Evolutionary conservation across 192 early-diverging fungal genomes (phyloP), one percentile per base, ranked within the genome.

Genomic region (Coemansia sp.): DNA sequence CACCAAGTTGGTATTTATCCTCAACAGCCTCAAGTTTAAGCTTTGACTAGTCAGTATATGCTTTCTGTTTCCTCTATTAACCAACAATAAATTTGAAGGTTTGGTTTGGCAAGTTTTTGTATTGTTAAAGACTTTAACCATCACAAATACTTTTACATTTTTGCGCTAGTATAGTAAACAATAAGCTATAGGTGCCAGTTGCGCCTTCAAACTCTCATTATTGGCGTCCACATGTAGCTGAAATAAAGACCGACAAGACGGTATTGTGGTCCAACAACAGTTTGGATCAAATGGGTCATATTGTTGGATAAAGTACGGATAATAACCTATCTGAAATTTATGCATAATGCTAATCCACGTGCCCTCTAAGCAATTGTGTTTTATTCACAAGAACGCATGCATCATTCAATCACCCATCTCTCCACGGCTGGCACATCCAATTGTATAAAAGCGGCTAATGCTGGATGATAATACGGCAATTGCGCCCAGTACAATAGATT

Each of bases 311-410:
- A n/a, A 44, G 40, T 15, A 9, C 14, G 40, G 15, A 44, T n/a
- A 44, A 44, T 44, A 44, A 44, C 40, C 40, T 14, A 3, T n/a
- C 40, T 44, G 40, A 5, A 12, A 15, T n/a, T 12, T n/a, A n/a
- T 44, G 40, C 40, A 44, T 44, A 44, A 44, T 44, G 47, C n/a
- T 21, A 28, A 54, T 54, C 14, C 52, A 54, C 51, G 51, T 28
- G 25, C 15, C 1, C 23, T 14, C 5, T 21, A 54, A 54, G 23
- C 52, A 26, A 54, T 54, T 54, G 51, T 26, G 24, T 15, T 25
- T 15, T 54, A 21, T 14, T 48, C 47, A 8, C 17, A n/a, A n/a
- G 18, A 20, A 20, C 47, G n/a, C 18, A 48, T 20, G 20, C 5
- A 48, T 48, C 47, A 48, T 44, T 18, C 47, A 48, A 48, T 48